phyloP scores from a whole-genome alignment of 1,284 basidiomycete genomes.

The Moesziomyces sp. region DNA sequence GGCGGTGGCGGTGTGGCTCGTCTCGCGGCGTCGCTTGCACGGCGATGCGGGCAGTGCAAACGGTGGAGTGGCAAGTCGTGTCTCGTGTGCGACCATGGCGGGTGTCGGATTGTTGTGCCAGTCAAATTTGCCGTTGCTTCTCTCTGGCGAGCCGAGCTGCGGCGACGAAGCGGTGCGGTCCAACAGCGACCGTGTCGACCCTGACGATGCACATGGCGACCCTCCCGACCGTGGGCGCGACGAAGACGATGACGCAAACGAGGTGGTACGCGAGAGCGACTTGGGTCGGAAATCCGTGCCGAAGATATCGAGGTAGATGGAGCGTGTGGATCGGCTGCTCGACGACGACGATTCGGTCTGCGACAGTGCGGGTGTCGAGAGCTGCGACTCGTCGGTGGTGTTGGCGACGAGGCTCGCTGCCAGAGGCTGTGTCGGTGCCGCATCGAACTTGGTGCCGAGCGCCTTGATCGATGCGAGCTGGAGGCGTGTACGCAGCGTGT shows the following conservation, averaged over 20 bases:
- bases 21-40: slow-evolving; percentile 30
- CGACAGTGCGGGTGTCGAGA: slow-evolving; percentile 29
- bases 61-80: slow-evolving; percentile 17
- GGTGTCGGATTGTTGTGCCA: slow-evolving; percentile 53
- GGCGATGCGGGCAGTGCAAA: slow-evolving; percentile 38
- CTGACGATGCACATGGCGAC: background rate
- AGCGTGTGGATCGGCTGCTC: slow-evolving; percentile 22
- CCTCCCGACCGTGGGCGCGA: background rate
- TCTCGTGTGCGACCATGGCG: slow-evolving; percentile 38
- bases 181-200: slow-evolving; percentile 16
- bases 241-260: slow-evolving; percentile 20
- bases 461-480: slow-evolving; percentile 49
- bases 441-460: slow-evolving; percentile 1
- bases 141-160: slow-evolving; percentile 49
- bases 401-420: slow-evolving; percentile 24
- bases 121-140: slow-evolving; percentile 42
- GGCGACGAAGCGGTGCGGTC: slow-evolving; percentile 47
- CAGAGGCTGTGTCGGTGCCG: slow-evolving; percentile 10
- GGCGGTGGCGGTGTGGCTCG: slow-evolving; percentile 19
- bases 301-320: slow-evolving; percentile 48
- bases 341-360: slow-evolving; percentile 39
- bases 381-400: background rate
- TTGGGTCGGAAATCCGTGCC: slow-evolving; percentile 36
- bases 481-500: slow-evolving; percentile 43
- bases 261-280: slow-evolving; percentile 7